phyloP scores from a whole-genome alignment of 2,329 filamentous ascomycete genomes.

The Acrodontium crateriforme region DNA sequence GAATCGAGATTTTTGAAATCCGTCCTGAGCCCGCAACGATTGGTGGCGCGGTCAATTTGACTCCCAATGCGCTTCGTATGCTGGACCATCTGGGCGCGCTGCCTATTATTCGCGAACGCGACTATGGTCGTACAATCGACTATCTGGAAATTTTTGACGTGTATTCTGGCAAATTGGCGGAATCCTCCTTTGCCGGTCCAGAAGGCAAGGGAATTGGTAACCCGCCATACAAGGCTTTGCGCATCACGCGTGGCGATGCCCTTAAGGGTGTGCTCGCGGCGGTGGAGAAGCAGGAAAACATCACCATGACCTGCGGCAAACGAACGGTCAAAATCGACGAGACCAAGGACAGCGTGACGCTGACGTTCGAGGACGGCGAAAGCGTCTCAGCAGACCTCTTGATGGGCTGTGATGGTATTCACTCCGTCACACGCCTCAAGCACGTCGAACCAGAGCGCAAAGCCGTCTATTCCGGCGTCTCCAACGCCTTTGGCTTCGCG shows the following conservation, averaged over 20 bases:
- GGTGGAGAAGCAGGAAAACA: constrained; percentile 27
- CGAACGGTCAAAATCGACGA: constrained; percentile 29
- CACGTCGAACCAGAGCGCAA: constrained; percentile 32
- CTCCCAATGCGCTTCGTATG: constrained; percentile 31
- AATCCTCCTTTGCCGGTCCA: constrained; percentile 28
- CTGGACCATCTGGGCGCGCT: constrained; percentile 23
- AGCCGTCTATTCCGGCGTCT: constrained; percentile 30
- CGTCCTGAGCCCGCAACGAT: constrained; percentile 32
- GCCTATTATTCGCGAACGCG: constrained; percentile 23
- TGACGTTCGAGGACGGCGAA: constrained; percentile 24
- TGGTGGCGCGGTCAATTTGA: constrained; percentile 34
- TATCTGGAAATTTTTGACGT: constrained; percentile 33
- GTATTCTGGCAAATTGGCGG: constrained; percentile 30
- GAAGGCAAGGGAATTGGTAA: constrained; percentile 30
- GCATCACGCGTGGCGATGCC: constrained; percentile 31
- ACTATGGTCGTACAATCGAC: constrained; percentile 29
- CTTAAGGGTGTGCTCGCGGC: constrained; percentile 30
- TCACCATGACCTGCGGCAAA: constrained; percentile 30
- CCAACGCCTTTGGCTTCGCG: constrained; percentile 33
- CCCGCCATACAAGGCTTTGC: constrained; percentile 30
- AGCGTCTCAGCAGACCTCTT: constrained; percentile 21
- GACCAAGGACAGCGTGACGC: constrained; percentile 19
- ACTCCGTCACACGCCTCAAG: constrained; percentile 27
- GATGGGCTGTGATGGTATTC: constrained; percentile 26
- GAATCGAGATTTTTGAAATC: constrained; percentile 36